Conservation (phyloP, 345 rosid genomes). For the Salix dunnii region DNA sequence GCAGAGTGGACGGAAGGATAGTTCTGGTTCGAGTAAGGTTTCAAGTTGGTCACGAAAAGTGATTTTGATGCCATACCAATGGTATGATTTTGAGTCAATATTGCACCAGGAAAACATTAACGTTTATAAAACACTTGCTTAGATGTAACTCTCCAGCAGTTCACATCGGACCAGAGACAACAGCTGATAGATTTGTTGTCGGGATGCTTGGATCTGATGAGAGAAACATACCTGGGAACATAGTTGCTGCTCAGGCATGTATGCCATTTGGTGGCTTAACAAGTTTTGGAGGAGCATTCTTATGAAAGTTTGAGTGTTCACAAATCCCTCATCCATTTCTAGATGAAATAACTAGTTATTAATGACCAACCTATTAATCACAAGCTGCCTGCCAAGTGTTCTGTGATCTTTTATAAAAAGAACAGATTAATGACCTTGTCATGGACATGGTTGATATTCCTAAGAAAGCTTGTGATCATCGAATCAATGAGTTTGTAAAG, state of each 20-base stretch:
- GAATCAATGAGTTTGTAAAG: conserved; percentile 91
- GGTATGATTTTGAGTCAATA: too few relatives aligned
- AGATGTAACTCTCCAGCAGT: too few relatives aligned
- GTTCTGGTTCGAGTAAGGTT: too few relatives aligned
- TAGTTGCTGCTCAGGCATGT: conserved; percentile 90
- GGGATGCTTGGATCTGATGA: conserved; percentile 77
- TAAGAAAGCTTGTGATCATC: conserved; percentile 97
- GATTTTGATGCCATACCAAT: too few relatives aligned
- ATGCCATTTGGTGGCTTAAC: conserved; percentile 95
- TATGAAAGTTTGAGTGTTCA: conserved; percentile 93
- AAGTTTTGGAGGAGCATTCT: conserved; percentile 86
- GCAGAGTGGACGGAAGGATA: too few relatives aligned
- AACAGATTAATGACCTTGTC: conserved; percentile 79
- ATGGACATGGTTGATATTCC: conserved; percentile 87
- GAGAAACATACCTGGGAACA: conserved; percentile 96
- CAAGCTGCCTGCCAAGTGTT: not conserved
- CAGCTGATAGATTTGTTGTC: too few relatives aligned
- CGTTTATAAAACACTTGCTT: too few relatives aligned
- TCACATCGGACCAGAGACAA: too few relatives aligned
- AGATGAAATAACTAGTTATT: not conserved
- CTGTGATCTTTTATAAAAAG: conserved; percentile 82
- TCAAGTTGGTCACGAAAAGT: too few relatives aligned
- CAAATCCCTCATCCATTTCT: conserved; percentile 86
- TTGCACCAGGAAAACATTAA: too few relatives aligned
- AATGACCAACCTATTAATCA: too few relatives aligned